Conservation (phyloP, 2,329 filamentous ascomycete species). For the Dactylellina leptospora region DNA sequence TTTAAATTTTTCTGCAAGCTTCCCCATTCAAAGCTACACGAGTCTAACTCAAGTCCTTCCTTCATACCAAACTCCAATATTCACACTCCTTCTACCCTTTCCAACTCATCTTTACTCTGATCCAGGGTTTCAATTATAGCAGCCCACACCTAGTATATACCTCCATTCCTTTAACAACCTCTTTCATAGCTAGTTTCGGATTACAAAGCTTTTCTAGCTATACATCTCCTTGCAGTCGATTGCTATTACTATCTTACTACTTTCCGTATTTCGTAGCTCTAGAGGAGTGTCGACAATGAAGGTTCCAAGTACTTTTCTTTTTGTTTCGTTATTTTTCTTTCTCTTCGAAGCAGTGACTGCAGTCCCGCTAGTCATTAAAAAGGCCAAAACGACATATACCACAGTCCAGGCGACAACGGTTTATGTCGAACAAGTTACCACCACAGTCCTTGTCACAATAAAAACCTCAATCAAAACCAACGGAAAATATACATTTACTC, state of each 20-base stretch:
- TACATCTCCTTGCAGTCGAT: too few relatives aligned
- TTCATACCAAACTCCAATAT: too few relatives aligned
- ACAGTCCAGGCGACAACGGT: conserved; percentile 16
- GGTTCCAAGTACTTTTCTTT: not conserved
- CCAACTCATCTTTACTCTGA: too few relatives aligned
- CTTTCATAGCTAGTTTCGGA: too few relatives aligned
- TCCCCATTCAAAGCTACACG: not conserved
- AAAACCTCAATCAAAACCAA: conserved; percentile 26
- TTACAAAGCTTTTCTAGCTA: too few relatives aligned
- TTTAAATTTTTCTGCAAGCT: not conserved
- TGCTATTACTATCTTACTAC: too few relatives aligned
- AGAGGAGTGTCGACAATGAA: conserved; percentile 12
- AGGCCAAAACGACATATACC: conserved; percentile 20
- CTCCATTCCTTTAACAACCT: too few relatives aligned
- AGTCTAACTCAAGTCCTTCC: not conserved
- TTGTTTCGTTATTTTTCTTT: conserved; percentile 2
- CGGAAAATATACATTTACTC: conserved; percentile 26
- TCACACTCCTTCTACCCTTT: too few relatives aligned
- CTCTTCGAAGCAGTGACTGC: conserved; percentile 9
- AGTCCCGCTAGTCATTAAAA: conserved; percentile 5
- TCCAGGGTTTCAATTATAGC: too few relatives aligned
- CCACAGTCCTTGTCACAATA: conserved; percentile 26
- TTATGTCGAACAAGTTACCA: conserved; percentile 17
- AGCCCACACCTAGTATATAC: too few relatives aligned
- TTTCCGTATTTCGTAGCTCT: too few relatives aligned